Evolutionary conservation across 2,329 filamentous ascomycete species (phyloP), one percentile per base, ranked within the genome.

Genomic region (Neonectria neomacrospora): DNA sequence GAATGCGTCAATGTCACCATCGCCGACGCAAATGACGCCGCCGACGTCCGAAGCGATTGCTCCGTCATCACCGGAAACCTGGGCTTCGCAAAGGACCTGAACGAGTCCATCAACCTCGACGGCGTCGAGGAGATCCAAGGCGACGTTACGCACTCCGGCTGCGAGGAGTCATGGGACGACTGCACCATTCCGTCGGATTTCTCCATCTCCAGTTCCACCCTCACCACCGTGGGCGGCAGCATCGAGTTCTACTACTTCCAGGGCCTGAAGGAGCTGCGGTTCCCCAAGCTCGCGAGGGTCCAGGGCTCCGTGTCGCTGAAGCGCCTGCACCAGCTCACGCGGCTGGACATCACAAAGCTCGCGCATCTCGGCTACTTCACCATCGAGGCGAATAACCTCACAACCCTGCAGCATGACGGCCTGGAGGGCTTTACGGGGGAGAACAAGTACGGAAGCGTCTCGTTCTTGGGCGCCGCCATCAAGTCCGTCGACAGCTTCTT

Each of bases 401-500:
- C 61, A 0, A 67, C 28, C 2, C 16, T 68, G 0, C 26, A 55
- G 5, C 66, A 68, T 5, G 62, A 63, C 14, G 64, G 58, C 3
- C 53, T 68, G 5, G 30, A 63, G n/a, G 61, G 61, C 11, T 68
- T 68, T 47, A 63, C 66, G 2, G 54, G 44, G 1, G 48, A 48
- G 11, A 53, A 55, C 20, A 58, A 45, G 20, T 44, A 59, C 7
- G 58, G 47, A 12, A 10, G 20, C 28, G 30, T 68, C 26, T 9
- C 30, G 4, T 62, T 68, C 18, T 48, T n/a, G 39, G 51, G 23
- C 2, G 52, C 57, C 3, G 56, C 42, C 7, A 45, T 67, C 20
- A 42, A 47, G 14, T 60, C 58, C 3, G 41, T 68, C n/a, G 64
- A 68, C 54, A 68, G 64, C 56, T 68, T 64, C 56, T 68, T 61